Conservation (phyloP, 2,329 filamentous ascomycete species). For the Botrytis sinoallii region DNA sequence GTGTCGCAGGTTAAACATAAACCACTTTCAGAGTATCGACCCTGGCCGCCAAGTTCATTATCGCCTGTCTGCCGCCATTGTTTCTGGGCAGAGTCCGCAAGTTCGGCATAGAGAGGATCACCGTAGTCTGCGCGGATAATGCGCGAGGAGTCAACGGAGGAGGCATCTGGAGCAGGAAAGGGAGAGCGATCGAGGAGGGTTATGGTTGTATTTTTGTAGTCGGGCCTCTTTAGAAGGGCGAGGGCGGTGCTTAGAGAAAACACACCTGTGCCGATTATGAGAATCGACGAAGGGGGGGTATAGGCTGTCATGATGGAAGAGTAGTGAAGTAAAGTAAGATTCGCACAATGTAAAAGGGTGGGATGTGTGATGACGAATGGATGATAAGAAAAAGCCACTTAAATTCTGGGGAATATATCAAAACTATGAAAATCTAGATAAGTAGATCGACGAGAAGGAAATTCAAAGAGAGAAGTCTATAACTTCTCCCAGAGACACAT, state of each 20-base stretch:
- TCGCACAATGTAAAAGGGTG: neutral
- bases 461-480: neutral
- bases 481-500: neutral
- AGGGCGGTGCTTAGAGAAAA: conserved; percentile 65
- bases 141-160: conserved; percentile 61
- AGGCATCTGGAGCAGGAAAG: conserved; percentile 58
- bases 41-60: conserved; percentile 54
- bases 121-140: conserved; percentile 76
- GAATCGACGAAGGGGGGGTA: conserved; percentile 47
- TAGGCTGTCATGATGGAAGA: conserved; percentile 8
- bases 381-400: neutral
- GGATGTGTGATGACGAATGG: neutral
- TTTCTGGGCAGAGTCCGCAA: conserved; percentile 68
- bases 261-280: conserved; percentile 63
- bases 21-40: conserved; percentile 68
- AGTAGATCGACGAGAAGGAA: neutral
- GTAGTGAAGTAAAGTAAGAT: neutral
- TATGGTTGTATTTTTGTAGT: conserved; percentile 50
- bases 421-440: neutral
- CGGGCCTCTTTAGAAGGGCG: conserved; percentile 61
- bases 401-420: neutral
- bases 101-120: conserved; percentile 68
- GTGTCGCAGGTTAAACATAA: conserved; percentile 61
- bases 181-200: conserved; percentile 57
- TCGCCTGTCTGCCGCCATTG: conserved; percentile 60